Percentiles rank a stretch among this genome's conserved stretches.
phyloP scores from a whole-genome alignment of 2,329 filamentous ascomycete genomes.

The Diaporthe longicolla region DNA sequence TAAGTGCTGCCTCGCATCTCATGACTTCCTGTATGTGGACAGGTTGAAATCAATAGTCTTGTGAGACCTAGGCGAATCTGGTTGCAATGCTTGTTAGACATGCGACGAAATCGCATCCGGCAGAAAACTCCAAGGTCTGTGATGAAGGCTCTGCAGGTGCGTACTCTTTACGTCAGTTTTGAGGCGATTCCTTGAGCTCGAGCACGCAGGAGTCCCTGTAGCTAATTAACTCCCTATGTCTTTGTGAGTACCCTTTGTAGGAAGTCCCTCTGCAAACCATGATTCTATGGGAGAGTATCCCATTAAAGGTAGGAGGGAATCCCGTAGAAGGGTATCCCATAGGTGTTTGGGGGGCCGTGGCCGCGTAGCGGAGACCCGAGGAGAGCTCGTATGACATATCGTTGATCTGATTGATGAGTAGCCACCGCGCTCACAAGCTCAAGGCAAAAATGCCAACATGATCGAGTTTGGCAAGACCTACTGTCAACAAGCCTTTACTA shows the following conservation, averaged over 20 bases:
- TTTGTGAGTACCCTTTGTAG: too few relatives aligned
- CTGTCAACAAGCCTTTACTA: too few relatives aligned
- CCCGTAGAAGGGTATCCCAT: neutral
- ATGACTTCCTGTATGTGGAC: neutral
- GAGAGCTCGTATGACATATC: too few relatives aligned
- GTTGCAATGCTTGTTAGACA: neutral
- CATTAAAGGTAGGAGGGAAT: neutral
- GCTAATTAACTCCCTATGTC: too few relatives aligned
- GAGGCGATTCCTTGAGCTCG: neutral
- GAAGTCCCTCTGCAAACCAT: too few relatives aligned
- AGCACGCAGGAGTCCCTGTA: neutral
- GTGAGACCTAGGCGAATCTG: neutral
- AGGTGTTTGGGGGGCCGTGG: neutral
- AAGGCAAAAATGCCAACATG: too few relatives aligned
- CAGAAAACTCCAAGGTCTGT: neutral
- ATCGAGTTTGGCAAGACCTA: too few relatives aligned
- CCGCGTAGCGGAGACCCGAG: too few relatives aligned
- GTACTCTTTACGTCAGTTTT: too few relatives aligned
- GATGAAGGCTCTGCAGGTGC: neutral
- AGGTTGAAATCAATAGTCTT: neutral
- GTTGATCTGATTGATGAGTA: too few relatives aligned
- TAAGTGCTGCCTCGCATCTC: neutral
- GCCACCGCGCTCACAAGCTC: too few relatives aligned
- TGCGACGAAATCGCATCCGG: neutral
- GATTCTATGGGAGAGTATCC: neutral